Conservation (phyloP, 768 basidiomycete species). For the Auriscalpium microsporum region DNA sequence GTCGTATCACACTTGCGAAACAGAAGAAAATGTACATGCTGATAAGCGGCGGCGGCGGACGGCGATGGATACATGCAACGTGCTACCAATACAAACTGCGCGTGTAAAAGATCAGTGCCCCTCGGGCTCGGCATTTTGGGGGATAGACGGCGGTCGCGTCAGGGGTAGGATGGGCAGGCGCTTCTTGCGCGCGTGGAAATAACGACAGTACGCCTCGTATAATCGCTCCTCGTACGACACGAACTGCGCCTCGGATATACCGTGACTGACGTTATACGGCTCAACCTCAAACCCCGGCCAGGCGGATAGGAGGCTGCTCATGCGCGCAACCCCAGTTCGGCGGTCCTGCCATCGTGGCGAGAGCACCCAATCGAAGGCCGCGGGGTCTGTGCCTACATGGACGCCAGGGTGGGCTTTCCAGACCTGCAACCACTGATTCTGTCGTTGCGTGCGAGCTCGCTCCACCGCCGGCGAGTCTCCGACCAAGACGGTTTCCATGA, state of each 20-base stretch:
- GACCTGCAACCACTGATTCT: not conserved
- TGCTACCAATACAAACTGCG: too few relatives aligned
- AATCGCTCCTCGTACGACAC: not conserved
- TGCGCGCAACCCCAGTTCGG: not conserved
- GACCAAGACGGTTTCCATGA: not conserved
- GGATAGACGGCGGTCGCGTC: not conserved
- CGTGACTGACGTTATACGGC: not conserved
- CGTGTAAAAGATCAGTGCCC: too few relatives aligned
- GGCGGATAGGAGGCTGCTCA: not conserved
- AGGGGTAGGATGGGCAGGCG: not conserved
- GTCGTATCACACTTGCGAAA: too few relatives aligned
- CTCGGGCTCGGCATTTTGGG: not conserved
- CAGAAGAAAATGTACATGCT: too few relatives aligned
- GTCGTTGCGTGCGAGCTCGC: not conserved
- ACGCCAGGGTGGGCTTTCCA: not conserved
- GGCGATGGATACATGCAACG: too few relatives aligned
- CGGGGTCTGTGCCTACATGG: not conserved
- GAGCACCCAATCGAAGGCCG: not conserved
- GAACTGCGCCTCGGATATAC: not conserved
- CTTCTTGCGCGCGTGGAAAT: not conserved
- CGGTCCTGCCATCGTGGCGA: not conserved
- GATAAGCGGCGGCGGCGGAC: too few relatives aligned
- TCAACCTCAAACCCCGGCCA: not conserved
- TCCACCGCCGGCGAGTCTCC: too few relatives aligned
- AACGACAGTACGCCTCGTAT: not conserved